Conservation (phyloP, 2,329 filamentous ascomycete species). For the Trichoderma oligosporum region DNA sequence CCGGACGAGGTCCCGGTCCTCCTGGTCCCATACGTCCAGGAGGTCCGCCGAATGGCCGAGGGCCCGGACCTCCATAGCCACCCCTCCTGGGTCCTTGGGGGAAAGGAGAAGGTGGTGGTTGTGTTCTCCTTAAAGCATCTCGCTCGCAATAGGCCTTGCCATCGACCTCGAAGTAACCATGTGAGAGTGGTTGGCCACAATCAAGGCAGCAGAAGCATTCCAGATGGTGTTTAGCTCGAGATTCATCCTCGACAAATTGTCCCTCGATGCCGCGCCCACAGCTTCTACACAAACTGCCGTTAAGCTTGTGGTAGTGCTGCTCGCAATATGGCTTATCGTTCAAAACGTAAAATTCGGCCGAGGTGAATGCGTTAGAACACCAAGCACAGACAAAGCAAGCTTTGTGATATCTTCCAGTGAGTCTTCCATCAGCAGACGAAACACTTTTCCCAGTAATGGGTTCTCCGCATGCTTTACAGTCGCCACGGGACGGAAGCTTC, state of each 20-base stretch:
- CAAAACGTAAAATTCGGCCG: slow-evolving; percentile 88
- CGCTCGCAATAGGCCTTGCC: slow-evolving; percentile 80
- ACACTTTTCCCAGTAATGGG: slow-evolving; percentile 86
- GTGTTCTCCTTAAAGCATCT: slow-evolving; percentile 64
- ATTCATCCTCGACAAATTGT: slow-evolving; percentile 82
- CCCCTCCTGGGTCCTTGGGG: slow-evolving; percentile 2
- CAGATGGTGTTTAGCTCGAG: slow-evolving; percentile 75
- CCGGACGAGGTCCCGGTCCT: slow-evolving; percentile 22
- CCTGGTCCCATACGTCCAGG: slow-evolving; percentile 22
- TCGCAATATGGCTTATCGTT: slow-evolving; percentile 86
- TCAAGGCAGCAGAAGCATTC: slow-evolving; percentile 80
- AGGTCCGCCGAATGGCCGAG: slow-evolving; percentile 14
- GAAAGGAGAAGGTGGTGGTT: slow-evolving; percentile 26
- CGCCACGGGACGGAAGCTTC: slow-evolving; percentile 56
- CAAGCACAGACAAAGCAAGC: slow-evolving; percentile 88
- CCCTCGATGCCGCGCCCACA: slow-evolving; percentile 89
- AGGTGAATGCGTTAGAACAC: slow-evolving; percentile 76
- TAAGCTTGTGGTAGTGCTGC: slow-evolving; percentile 86
- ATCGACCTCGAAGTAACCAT: slow-evolving; percentile 88
- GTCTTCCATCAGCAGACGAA: slow-evolving; percentile 84
- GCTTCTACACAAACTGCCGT: slow-evolving; percentile 75
- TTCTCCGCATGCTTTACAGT: slow-evolving; percentile 77
- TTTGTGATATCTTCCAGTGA: slow-evolving; percentile 93
- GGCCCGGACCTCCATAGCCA: slow-evolving; percentile 15
- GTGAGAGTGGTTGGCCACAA: slow-evolving; percentile 68